Evolutionary conservation across 257 asterid species (phyloP), one percentile per base, ranked within the genome.

Genomic region (Petunia axillaris): DNA sequence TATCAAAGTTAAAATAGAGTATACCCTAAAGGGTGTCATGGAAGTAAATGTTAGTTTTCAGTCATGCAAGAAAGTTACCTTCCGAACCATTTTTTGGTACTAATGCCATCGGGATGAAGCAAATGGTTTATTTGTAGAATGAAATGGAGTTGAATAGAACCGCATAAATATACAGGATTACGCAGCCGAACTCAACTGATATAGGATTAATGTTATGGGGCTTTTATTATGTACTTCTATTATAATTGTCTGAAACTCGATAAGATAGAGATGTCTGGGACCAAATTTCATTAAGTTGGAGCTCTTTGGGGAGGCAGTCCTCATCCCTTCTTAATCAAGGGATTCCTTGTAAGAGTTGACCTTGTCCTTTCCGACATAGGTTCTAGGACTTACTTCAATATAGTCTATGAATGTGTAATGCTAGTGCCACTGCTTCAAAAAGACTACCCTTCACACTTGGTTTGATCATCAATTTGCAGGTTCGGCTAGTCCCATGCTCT

Each of bases 401-500:
- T 25, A 25, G 25, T 25, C 8, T 55, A 54, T 76, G 13, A 43
- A 57, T 58, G 9, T 58, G 35, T 9, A 77, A 41, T 35, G 59
- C 59, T 77, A 57, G 50, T 40, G 44, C 74, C 16, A 63, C 40
- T 44, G 81, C 14, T 63, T 36, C 13, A 14, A 44, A 63, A 36
- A 8, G 8, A 5, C 7, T 73, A 11, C 25, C 2, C 62, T 14
- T 60, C 25, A 44, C 55, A 37, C 70, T 8, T 63, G 41, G 83
- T 79, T 67, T 80, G 80, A 83, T 63, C 63, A 46, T 84, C 78
- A 76, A 67, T 80, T 53, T 86, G 85, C 88, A 96, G 99, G 98
- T 81, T 94, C 99, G 86, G 98, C 97, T 36, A 89, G 91, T 78
- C 92, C 95, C 53, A 92, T 91, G 99, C 92, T 96, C 78, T 89